These are phyloP conservation scores for Heliamphora pulchella DNA, from an alignment of 179 eudicot species.

Conservation along the genomic window DNA sequence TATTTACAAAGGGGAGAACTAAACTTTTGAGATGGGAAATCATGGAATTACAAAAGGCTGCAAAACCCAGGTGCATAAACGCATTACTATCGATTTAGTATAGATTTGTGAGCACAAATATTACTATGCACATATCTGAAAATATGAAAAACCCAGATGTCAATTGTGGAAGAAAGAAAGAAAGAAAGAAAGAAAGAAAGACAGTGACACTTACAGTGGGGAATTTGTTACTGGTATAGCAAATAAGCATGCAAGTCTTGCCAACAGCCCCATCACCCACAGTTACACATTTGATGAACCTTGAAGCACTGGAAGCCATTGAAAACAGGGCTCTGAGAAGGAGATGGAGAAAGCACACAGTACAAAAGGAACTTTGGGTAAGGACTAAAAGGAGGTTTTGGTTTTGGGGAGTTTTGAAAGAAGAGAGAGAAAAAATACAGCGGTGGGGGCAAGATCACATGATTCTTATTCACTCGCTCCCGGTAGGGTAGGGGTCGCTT, in stretches of 20 bases:
- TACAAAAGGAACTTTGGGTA: neutral
- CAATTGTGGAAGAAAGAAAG: conserved; percentile 6
- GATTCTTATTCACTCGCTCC: conserved; percentile 36
- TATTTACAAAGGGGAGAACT: neutral
- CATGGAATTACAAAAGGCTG: conserved; percentile 30
- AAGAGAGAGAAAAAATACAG: conserved; percentile 19
- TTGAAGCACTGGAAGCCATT: conserved; percentile 74
- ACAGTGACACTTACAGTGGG: conserved; percentile 75
- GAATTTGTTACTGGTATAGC: conserved; percentile 81
- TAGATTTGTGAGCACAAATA: conserved; percentile 2
- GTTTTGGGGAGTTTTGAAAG: conserved; percentile 10
- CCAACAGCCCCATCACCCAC: conserved; percentile 93
- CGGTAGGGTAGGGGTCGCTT: neutral
- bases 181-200: neutral
- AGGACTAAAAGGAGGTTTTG: neutral
- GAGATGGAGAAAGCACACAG: neutral
- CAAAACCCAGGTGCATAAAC: conserved; percentile 29
- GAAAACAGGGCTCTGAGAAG: conserved; percentile 5
- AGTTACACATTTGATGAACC: conserved; percentile 81
- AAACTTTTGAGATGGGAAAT: conserved; percentile 8
- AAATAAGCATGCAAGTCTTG: conserved; percentile 81
- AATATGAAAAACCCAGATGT: conserved; percentile 20
- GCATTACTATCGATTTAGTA: neutral
- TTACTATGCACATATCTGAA: neutral
- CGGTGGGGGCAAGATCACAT: conserved; percentile 35